These are phyloP conservation scores for Trematosphaeria pertusa DNA, from an alignment of 2,329 filamentous ascomycete genomes.

Conservation along the genomic window DNA sequence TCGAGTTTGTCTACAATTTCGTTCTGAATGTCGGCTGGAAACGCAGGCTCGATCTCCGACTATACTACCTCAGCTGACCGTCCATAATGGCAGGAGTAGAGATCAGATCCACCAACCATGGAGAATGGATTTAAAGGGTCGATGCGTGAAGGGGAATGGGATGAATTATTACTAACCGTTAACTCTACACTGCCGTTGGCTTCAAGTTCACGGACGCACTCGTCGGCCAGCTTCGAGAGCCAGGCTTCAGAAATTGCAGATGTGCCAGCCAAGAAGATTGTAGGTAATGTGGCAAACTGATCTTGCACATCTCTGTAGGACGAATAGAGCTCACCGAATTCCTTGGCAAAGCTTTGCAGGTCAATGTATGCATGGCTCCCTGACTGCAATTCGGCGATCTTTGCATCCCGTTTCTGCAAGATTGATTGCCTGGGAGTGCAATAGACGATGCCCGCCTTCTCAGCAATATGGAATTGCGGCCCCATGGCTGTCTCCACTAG, in stretches of 20 bases:
- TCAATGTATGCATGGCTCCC: constrained; percentile 31
- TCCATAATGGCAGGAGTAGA: too few relatives aligned
- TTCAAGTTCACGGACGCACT: constrained; percentile 21
- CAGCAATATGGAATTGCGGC: constrained; percentile 23
- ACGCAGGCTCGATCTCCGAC: too few relatives aligned
- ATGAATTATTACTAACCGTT: constrained; percentile 29
- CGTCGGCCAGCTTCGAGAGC: constrained; percentile 22
- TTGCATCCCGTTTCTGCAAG: constrained; percentile 23
- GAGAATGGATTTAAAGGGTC: too few relatives aligned
- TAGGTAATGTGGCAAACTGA: constrained; percentile 16
- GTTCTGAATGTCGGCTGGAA: too few relatives aligned
- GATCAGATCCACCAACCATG: too few relatives aligned
- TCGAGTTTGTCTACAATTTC: too few relatives aligned
- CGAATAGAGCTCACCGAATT: constrained; percentile 25
- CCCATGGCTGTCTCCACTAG: constrained; percentile 12
- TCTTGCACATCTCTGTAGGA: constrained; percentile 20
- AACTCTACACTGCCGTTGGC: constrained; percentile 29
- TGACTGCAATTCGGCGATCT: constrained; percentile 22
- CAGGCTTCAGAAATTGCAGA: constrained; percentile 35
- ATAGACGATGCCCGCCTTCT: constrained; percentile 15
- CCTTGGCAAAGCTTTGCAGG: constrained; percentile 21
- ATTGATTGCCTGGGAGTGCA: constrained; percentile 33
- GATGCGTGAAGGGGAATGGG: too few relatives aligned
- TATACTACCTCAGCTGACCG: too few relatives aligned
- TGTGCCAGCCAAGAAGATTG: constrained; percentile 17